Base-by-base conservation (phyloP, 2,329 filamentous ascomycete genomes). In the Aspergillus oerlinghausenensis region DNA sequence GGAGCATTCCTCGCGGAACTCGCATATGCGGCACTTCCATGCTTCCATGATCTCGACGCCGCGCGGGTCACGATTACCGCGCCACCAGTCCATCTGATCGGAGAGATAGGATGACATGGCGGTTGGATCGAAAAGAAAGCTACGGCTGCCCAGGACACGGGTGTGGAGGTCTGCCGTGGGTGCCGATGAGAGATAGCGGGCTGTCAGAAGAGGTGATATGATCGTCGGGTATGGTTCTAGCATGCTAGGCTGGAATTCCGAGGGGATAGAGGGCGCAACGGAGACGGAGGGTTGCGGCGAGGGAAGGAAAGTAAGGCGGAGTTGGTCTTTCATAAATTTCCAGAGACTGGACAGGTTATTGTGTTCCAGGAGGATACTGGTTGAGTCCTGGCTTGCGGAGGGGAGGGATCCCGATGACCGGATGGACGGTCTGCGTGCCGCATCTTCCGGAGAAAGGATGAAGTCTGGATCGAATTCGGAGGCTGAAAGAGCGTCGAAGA, bases 81-180 rank as follows among this genome's bases (percentile, higher is more conserved):
- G 84, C 93, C 93, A 97, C 91, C 91, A 97, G n/a, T 80, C 72
- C 82, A 97, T 85, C 61, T 89, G 87, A 2, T 84, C 80, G 0
- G 75, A 69, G 3, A 96, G 70, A 68, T 95, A 95, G 1, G 72
- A 74, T 10, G 87, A 81, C 47, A 97, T 76, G 2, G 79, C 79
- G 1, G 78, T 71, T 0, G 81, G 77, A 55, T 93, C 88, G 67
- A 90, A 90, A 0, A 84, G 78, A 62, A 94, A 84, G 1, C 80
- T 80, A 56, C 83, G 82, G 48, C 71, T 80, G 25, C 85, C 87
- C 7, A 89, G 58, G 35, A 67, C 63, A 4, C 66, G 65, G 48
- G 66, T 55, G 7, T 66, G 53, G 8, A 60, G 55, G 19, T 68
- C 64, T 11, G 60, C 59, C 9, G 65, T 65, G 11, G 67, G 64